Conservation (phyloP, 305 asterid genomes). For the Ilex paraguariensis region DNA sequence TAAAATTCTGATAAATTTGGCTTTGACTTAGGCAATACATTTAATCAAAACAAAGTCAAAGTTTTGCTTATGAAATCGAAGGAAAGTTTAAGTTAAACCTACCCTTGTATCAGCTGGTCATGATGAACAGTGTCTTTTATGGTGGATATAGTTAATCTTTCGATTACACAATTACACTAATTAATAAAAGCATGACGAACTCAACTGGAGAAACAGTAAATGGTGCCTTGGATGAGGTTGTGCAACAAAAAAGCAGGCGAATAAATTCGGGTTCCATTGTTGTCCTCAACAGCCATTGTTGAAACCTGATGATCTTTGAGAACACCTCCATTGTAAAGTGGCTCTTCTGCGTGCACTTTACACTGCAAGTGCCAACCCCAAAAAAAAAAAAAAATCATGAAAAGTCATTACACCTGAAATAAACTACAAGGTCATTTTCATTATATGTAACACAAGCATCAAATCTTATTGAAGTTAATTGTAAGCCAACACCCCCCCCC, state of each 20-base stretch:
- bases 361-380: conserved; percentile 18
- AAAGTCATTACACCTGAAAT: not conserved
- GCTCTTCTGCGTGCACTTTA: conserved; percentile 32
- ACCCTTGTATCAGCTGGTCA: not conserved
- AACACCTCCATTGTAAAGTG: conserved; percentile 43
- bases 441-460: not conserved
- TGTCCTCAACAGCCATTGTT: not conserved
- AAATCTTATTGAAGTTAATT: too few species aligned
- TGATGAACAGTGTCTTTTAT: not conserved
- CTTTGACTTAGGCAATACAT: not conserved
- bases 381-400: not conserved
- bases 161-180: not conserved
- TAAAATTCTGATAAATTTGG: not conserved
- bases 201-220: conserved; percentile 53
- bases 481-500: too few species aligned
- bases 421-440: not conserved
- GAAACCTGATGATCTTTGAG: conserved; percentile 13
- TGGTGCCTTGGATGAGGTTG: conserved; percentile 36
- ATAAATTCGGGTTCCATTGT: not conserved
- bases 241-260: conserved; percentile 21
- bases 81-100: too few species aligned
- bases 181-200: not conserved
- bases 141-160: not conserved
- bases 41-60: too few species aligned
- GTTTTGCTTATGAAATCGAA: too few species aligned